Base-by-base conservation (phyloP, 2,329 filamentous ascomycete genomes). In the Fusarium sp. region DNA sequence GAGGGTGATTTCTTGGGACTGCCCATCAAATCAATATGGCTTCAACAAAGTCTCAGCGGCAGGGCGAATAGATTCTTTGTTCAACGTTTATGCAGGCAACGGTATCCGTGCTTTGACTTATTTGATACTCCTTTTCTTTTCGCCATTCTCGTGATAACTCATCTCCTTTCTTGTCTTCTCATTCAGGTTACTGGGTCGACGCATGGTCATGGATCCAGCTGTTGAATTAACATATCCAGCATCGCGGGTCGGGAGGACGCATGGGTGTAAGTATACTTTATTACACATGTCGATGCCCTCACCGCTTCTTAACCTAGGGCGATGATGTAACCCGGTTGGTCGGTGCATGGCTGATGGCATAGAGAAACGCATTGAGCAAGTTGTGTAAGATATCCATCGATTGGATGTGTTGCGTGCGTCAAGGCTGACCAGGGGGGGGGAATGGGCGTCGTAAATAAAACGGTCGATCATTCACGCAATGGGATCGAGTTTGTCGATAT, bases 321-420 rank as follows among this genome's bases (percentile, higher is more conserved):
- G 70, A 77, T 77, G 72, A 77, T 76, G 72, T 77, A 75, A 74
- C 73, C 63, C 60, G 55, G 72, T 54, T 74, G 75, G 72, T 71
- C 54, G 70, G 70, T 73, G 74, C 72, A 73, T 65, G 44, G 57
- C 65, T 35, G 54, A 35, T 57, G 39, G 45, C 28, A 38, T 24
- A 64, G 38, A 64, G 58, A 70, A 55, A 73, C 62, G 70, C 55
- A 64, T 71, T 59, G 60, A 60, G 72, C 57, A 62, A 59, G n/a
- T 70, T 68, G 70, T 68, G 67, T 68, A 70, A 73, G 71, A 61
- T 73, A 57, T 70, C 36, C 65, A 57, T 65, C 20, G 47, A 65
- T 54, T 72, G 70, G 64, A 68, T 59, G 31, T 61, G 58, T 66
- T 41, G 26, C 24, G 47, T 61, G 61, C 55, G 58, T 63, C 62